Conservation (phyloP, 176 grass and related monocot genomes). For the Poa annua region DNA sequence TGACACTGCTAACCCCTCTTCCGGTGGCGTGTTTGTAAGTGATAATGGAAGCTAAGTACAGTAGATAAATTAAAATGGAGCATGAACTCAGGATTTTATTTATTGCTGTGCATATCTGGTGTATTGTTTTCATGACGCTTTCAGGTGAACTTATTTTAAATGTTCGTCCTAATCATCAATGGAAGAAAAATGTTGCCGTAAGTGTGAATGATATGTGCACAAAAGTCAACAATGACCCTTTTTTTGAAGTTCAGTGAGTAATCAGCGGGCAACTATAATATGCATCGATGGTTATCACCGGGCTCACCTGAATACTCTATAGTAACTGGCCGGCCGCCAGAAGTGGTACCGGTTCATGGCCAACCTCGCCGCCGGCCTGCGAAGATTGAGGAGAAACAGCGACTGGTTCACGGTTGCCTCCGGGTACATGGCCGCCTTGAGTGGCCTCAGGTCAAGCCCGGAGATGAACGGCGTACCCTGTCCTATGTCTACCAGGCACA, state of each 20-base stretch:
- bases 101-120: neutral
- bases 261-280: neutral
- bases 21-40: neutral
- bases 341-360: slow-evolving; percentile 38
- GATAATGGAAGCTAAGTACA: neutral
- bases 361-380: slow-evolving; percentile 8
- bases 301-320: neutral
- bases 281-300: neutral
- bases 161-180: neutral
- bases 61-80: neutral
- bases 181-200: neutral
- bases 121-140: neutral
- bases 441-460: slow-evolving; percentile 53
- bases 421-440: slow-evolving; percentile 46
- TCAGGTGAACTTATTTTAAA: neutral
- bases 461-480: slow-evolving; percentile 62
- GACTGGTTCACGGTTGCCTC: slow-evolving; percentile 41
- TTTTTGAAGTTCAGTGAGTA: neutral
- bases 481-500: slow-evolving; percentile 58
- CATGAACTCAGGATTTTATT: neutral
- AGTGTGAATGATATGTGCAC: neutral
- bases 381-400: slow-evolving; percentile 34
- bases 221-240: neutral
- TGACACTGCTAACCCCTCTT: neutral
- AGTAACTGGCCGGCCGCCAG: neutral